Conservation (phyloP, 2,329 filamentous ascomycete genomes). For the Colletotrichum falcatum region DNA sequence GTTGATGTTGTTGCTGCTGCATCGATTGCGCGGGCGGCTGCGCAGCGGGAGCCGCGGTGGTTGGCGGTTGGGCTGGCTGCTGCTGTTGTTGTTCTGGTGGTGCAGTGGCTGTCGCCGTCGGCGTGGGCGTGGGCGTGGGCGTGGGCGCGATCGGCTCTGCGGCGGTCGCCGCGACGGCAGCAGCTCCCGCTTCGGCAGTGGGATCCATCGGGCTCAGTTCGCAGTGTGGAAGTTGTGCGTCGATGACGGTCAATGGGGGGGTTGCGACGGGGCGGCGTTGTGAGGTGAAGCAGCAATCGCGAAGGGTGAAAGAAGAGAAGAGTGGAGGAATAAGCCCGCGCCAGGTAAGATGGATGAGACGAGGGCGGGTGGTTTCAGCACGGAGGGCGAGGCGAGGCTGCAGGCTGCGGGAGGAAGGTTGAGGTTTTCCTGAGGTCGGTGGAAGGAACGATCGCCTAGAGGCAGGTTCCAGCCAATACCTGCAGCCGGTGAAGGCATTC, state of each 20-base stretch:
- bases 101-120: conserved; percentile 3
- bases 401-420: conserved; percentile 35
- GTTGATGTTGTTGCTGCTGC: conserved; percentile 18
- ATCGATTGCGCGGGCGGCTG: conserved; percentile 36
- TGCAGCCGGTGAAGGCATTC: conserved; percentile 39
- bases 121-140: conserved; percentile 12
- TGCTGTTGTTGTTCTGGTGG: conserved; percentile 20
- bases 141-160: conserved; percentile 25
- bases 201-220: conserved; percentile 32
- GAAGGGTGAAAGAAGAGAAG: neutral
- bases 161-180: conserved; percentile 27
- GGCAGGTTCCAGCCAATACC: conserved; percentile 38
- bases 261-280: neutral
- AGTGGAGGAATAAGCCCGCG: conserved; percentile 26
- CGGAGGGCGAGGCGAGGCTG: conserved; percentile 22
- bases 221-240: conserved; percentile 1
- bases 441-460: conserved; percentile 30
- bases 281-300: conserved; percentile 2
- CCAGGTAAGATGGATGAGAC: conserved; percentile 30
- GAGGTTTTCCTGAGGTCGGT: conserved; percentile 34
- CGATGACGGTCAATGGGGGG: neutral
- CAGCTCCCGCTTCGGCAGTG: conserved; percentile 30
- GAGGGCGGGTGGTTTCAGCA: conserved; percentile 36
- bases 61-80: conserved; percentile 19
- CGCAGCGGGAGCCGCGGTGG: conserved; percentile 19